A percentile compares a stretch with the other conserved stretches of the same genome.
These are phyloP conservation scores for Hysterium pulicare DNA, from an alignment of 2,329 filamentous ascomycete species.

Conservation along the genomic window DNA sequence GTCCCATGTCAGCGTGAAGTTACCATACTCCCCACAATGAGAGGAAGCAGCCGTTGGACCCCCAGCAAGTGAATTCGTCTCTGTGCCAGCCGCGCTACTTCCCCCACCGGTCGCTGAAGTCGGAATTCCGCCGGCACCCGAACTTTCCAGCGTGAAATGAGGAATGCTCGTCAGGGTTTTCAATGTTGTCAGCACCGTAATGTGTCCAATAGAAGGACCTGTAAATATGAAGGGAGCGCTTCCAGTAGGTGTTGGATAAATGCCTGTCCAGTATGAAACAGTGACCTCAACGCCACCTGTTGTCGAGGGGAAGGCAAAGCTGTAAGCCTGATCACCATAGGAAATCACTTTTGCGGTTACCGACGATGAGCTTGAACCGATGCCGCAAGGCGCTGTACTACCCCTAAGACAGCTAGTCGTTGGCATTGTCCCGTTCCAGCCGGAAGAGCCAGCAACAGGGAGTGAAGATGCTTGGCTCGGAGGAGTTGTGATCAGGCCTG, in stretches of 20 bases:
- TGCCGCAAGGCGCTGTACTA: background rate
- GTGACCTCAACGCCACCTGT: background rate
- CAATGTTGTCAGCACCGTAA: background rate
- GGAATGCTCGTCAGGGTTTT: background rate
- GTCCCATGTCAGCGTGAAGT: constrained; percentile 37
- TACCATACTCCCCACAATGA: constrained; percentile 44
- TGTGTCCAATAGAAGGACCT: background rate
- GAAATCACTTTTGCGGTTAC: background rate
- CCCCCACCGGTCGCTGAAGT: background rate
- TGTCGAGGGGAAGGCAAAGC: background rate
- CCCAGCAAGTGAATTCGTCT: no score
- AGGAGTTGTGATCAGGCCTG: background rate
- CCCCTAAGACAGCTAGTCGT: background rate
- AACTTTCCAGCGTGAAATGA: background rate
- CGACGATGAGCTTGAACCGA: background rate
- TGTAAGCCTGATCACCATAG: background rate
- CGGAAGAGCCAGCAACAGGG: background rate
- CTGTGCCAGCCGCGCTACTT: constrained; percentile 3
- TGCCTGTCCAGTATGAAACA: constrained; percentile 3
- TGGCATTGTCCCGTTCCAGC: constrained; percentile 2
- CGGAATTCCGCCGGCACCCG: background rate
- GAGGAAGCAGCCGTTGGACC: constrained; percentile 3
- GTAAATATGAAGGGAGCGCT: background rate
- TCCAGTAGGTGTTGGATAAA: background rate
- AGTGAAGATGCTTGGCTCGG: background rate